phyloP scores from a whole-genome alignment of 495 filamentous ascomycete species.

The Tetracladium marchalianum region DNA sequence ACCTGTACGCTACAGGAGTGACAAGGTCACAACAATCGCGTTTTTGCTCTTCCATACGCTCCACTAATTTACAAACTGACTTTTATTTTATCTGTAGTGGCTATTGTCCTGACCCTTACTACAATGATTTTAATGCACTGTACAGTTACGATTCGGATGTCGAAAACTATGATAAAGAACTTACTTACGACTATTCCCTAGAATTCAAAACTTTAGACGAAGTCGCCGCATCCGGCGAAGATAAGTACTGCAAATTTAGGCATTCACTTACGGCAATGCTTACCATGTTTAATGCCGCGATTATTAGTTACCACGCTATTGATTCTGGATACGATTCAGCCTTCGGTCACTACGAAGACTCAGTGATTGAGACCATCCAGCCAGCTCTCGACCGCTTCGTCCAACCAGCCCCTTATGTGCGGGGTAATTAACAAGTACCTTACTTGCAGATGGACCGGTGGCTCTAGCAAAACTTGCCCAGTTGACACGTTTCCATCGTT shows the following conservation, averaged over 20 bases:
- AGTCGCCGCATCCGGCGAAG: not conserved
- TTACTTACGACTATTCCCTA: not conserved
- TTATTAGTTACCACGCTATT: slow-evolving; percentile 9
- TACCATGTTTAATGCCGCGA: slow-evolving; percentile 1
- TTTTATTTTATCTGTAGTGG: no score
- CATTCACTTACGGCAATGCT: slow-evolving; percentile 1
- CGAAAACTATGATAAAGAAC: not conserved
- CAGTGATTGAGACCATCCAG: slow-evolving; percentile 8
- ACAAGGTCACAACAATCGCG: no score
- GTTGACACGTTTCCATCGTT: not conserved
- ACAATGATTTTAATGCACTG: no score
- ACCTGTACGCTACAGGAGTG: no score
- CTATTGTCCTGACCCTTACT: no score
- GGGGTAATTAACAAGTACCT: slow-evolving; percentile 6
- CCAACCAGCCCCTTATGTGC: not conserved
- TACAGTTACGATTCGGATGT: no score
- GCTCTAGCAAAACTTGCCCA: slow-evolving; percentile 6
- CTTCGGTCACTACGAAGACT: slow-evolving; percentile 10
- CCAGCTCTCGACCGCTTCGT: slow-evolving; percentile 1
- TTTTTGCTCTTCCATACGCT: no score
- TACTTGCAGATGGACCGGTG: not conserved
- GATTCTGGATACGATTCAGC: slow-evolving; percentile 9
- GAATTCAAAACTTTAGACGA: not conserved
- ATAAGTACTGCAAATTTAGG: not conserved
- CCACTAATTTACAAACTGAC: no score